Percentiles rank a stretch among this genome's conserved stretches.
Evolutionary conservation across 495 filamentous ascomycete genomes (phyloP).

Genomic region (Aspergillus cristatus): DNA sequence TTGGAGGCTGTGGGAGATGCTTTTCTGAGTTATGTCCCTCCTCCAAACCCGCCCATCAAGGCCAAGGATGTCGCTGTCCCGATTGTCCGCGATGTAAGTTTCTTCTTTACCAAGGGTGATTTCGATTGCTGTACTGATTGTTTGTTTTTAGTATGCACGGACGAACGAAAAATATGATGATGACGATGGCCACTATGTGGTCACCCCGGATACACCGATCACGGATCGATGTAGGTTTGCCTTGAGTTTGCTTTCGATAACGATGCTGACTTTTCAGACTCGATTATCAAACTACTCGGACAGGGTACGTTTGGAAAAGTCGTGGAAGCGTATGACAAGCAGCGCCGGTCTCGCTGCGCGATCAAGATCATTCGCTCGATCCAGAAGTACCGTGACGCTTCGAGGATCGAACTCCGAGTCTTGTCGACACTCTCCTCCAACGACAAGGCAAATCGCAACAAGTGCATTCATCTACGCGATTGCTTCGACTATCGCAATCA

Average conservation of each 20-base stretch:
- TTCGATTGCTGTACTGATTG: too few relatives aligned
- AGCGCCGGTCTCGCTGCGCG: conserved; percentile 67
- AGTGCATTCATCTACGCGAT: conserved; percentile 93
- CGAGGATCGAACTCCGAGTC: conserved; percentile 90
- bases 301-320: conserved; percentile 99
- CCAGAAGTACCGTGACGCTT: conserved; percentile 95
- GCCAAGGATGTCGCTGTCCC: conserved; percentile 82
- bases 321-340: conserved; percentile 78
- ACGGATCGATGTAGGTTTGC: conserved; percentile 76
- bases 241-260: background rate
- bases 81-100: conserved; percentile 72
- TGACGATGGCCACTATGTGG: conserved; percentile 94
- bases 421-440: conserved; percentile 83
- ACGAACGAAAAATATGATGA: conserved; percentile 69
- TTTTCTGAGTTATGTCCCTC: conserved; percentile 71
- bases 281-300: conserved; percentile 77
- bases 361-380: conserved; percentile 98
- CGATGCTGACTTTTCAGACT: conserved; percentile 47
- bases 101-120: conserved; percentile 1
- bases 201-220: conserved; percentile 69
- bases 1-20: conserved; percentile 58
- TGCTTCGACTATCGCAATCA: conserved; percentile 97
- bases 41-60: conserved; percentile 82
- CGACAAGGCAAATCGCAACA: conserved; percentile 85
- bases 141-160: conserved; percentile 26